These are phyloP conservation scores for Neofusicoccum sp. DNA, from an alignment of 2,329 filamentous ascomycete species.

Conservation along the genomic window DNA sequence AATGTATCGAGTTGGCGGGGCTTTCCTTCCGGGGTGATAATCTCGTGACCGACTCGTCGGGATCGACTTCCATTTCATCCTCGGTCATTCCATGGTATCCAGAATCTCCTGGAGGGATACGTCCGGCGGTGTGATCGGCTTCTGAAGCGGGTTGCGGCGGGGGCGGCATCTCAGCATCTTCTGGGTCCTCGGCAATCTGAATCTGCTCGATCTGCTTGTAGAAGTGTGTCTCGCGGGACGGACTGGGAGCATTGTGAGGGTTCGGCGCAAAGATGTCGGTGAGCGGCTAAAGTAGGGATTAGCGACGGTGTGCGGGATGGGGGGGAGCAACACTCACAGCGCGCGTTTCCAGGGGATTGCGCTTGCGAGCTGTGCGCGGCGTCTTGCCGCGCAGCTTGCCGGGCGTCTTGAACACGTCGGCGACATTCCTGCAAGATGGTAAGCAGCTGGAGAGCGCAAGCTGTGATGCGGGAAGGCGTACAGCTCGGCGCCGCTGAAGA, in stretches of 20 bases:
- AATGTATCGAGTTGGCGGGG: slow-evolving; percentile 31
- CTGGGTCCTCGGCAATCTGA: slow-evolving; percentile 60
- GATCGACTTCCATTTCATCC: slow-evolving; percentile 52
- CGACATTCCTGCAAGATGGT: slow-evolving; percentile 69
- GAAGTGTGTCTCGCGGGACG: slow-evolving; percentile 54
- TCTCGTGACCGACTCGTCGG: slow-evolving; percentile 2
- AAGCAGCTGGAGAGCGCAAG: slow-evolving; percentile 17
- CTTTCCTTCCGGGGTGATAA: slow-evolving; percentile 22
- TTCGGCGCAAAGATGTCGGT: slow-evolving; percentile 53
- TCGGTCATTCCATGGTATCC: slow-evolving; percentile 71
- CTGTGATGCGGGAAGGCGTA: slow-evolving; percentile 53
- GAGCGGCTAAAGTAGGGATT: slow-evolving; percentile 44
- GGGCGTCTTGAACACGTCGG: slow-evolving; percentile 94
- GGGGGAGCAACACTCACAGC: slow-evolving; percentile 62
- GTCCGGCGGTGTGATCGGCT: slow-evolving; percentile 3
- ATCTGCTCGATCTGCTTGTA: slow-evolving; percentile 61
- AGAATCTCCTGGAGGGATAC: slow-evolving; percentile 54
- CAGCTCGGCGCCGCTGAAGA: slow-evolving; percentile 86
- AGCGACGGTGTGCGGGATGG: slow-evolving; percentile 52
- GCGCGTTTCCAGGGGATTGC: slow-evolving; percentile 59
- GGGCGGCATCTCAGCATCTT: slow-evolving; percentile 32
- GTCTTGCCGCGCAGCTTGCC: slow-evolving; percentile 83
- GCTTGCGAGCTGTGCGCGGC: slow-evolving; percentile 69
- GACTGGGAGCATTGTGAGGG: slow-evolving; percentile 50
- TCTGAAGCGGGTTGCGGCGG: slow-evolving; percentile 20